Percentiles rank a stretch among this genome's conserved stretches.
These are phyloP conservation scores for Fusarium palustre DNA, from an alignment of 2,329 filamentous ascomycete species.

Conservation along the genomic window DNA sequence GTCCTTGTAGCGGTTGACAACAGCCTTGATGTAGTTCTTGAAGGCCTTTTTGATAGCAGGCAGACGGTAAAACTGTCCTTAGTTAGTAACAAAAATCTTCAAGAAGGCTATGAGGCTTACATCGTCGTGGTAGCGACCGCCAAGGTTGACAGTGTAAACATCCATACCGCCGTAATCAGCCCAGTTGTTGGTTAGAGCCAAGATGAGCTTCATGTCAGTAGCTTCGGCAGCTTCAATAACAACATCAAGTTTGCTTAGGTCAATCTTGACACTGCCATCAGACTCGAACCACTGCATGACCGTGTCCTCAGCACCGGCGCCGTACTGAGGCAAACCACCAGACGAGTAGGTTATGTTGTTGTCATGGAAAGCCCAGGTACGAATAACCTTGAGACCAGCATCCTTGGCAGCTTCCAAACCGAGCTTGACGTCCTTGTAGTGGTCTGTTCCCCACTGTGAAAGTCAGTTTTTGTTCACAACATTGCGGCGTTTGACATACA, in stretches of 20 bases:
- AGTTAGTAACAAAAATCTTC: fast-evolving
- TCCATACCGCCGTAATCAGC: slow-evolving; percentile 71
- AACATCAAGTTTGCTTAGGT: slow-evolving; percentile 26
- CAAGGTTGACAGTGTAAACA: slow-evolving; percentile 67
- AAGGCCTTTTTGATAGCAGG: slow-evolving; percentile 64
- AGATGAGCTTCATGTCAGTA: slow-evolving; percentile 63
- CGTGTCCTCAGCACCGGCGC: slow-evolving; percentile 58
- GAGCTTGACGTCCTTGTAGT: slow-evolving; percentile 48
- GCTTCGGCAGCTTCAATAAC: slow-evolving; percentile 56
- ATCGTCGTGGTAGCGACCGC: slow-evolving; percentile 59
- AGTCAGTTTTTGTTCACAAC: background rate
- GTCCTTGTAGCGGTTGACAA: slow-evolving; percentile 69
- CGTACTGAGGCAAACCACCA: slow-evolving; percentile 59
- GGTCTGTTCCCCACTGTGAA: slow-evolving; percentile 30
- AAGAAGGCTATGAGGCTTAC: background rate
- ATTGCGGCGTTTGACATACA: slow-evolving; percentile 49
- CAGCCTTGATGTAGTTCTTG: slow-evolving; percentile 68
- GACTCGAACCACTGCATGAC: slow-evolving; percentile 51
- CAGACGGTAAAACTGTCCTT: slow-evolving; percentile 59
- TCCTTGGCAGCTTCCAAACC: slow-evolving; percentile 24
- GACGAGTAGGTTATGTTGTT: slow-evolving; percentile 20
- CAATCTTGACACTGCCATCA: slow-evolving; percentile 30
- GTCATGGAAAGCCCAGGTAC: slow-evolving; percentile 33
- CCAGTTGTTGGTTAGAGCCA: slow-evolving; percentile 69
- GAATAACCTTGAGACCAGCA: slow-evolving; percentile 26